A percentile compares a stretch with the other conserved stretches of the same genome.
Evolutionary conservation across 768 basidiomycete species (phyloP).

Genomic region (Serendipita sp.): DNA sequence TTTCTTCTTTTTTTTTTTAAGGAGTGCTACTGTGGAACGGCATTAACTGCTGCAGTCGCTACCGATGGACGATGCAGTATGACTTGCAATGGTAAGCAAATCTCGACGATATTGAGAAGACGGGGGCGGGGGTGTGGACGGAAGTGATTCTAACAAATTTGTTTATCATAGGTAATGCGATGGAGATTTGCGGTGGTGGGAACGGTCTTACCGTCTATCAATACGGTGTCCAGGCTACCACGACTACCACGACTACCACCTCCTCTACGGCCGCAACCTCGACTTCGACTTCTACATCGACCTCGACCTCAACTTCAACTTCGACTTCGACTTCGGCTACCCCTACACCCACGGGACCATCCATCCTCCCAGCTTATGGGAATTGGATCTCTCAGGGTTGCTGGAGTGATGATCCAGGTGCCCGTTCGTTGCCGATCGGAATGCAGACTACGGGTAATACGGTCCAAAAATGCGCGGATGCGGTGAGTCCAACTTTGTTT

Average conservation of each 20-base stretch:
- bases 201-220: not conserved
- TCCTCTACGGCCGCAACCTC: not conserved
- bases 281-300: not conserved
- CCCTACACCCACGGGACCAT: not conserved
- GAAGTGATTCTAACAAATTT: no score
- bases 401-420: constrained; percentile 1
- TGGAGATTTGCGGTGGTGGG: not conserved
- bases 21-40: not conserved
- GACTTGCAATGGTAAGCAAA: not conserved
- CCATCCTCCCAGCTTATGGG: not conserved
- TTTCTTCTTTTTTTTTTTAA: not conserved
- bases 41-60: not conserved
- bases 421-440: not conserved
- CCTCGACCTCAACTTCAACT: not conserved
- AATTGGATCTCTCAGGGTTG: not conserved
- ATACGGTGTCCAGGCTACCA: not conserved
- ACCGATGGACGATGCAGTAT: constrained; percentile 5
- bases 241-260: not conserved
- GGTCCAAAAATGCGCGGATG: not conserved
- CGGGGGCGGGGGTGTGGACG: not conserved
- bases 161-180: not conserved
- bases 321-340: not conserved
- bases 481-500: not conserved
- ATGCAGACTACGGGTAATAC: not conserved
- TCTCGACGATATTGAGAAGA: not conserved